phyloP scores from a whole-genome alignment of 805 yeast genomes.

The Candida vartiovaarae region DNA sequence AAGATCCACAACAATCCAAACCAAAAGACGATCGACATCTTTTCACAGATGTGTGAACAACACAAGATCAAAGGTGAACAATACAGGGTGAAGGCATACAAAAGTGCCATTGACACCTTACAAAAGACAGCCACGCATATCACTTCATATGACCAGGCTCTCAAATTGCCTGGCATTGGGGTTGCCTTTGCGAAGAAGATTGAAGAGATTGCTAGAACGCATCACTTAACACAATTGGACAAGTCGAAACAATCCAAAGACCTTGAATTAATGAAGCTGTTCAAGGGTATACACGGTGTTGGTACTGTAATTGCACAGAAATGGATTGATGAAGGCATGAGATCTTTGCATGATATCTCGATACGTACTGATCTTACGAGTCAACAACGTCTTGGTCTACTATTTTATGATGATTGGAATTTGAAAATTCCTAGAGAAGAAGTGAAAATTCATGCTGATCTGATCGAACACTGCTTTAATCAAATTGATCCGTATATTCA shows the following conservation, averaged over 20 bases:
- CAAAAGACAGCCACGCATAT: constrained; percentile 25
- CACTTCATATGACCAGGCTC: constrained; percentile 31
- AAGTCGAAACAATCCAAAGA: constrained; percentile 21
- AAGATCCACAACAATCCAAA: constrained; percentile 16
- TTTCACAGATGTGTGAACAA: constrained; percentile 18
- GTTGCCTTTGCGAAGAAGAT: constrained; percentile 35
- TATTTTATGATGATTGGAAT: constrained; percentile 41
- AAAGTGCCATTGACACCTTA: constrained; percentile 35
- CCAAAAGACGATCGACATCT: constrained; percentile 12
- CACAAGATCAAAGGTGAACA: constrained; percentile 25
- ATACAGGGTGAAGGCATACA: constrained; percentile 35
- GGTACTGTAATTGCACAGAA: constrained; percentile 35
- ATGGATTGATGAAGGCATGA: constrained; percentile 33
- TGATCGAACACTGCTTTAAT: constrained; percentile 22
- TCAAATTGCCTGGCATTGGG: constrained; percentile 34
- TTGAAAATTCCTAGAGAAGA: constrained; percentile 38
- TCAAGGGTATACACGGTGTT: constrained; percentile 42
- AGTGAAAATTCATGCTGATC: constrained; percentile 33
- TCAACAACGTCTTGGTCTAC: constrained; percentile 33
- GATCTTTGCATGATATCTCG: constrained; percentile 33
- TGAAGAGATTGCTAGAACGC: constrained; percentile 38
- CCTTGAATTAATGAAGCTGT: constrained; percentile 22
- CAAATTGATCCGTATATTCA: constrained; percentile 30
- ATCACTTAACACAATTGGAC: constrained; percentile 20
- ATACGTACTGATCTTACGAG: constrained; percentile 23